Base-by-base conservation (phyloP, 306 rosid genomes). In the Vigna reflexopilosa region DNA sequence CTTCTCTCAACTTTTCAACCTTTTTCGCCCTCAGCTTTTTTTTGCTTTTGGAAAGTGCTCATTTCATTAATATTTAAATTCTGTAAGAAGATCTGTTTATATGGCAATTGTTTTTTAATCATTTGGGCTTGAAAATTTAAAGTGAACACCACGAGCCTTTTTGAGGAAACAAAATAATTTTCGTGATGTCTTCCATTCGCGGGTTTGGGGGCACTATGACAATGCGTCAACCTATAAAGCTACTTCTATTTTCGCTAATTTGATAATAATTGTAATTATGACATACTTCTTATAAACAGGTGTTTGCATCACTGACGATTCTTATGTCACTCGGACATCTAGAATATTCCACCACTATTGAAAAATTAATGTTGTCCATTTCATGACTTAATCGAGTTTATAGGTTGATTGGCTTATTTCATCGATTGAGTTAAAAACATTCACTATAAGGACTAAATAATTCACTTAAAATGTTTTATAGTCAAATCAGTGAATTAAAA, bases 61-160 rank as follows among this genome's bases (percentile, higher is more conserved):
- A 59, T 42, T 83, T 73, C 3, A 38, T 82, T 58, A 38, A 77
- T 58, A 55, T 77, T 82, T 9, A 55, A 64, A 62, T 20, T 63
- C 24, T 69, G 48, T 36, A 69, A 65, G 28, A 38, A 64, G 13
- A 54, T 67, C 67, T 67, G 36, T 12, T 30, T 19, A 10, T n/a
- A 19, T 66, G 34, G 45, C 30, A 61, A 28, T 56, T 47, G 12
- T 65, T 70, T 61, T 20, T 76, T 8, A 11, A 9, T 10, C 10
- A 50, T 34, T 11, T 8, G 48, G 69, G 9, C 11, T 48, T 24
- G 45, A 42, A 52, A 36, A 14, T 30, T 36, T 10, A 4, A 63
- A 64, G 40, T 22, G 30, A 44, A 61, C 48, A 30, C 9, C 34
- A 52, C 38, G 28, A 24, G 11, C 67, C 44, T 47, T 40, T 54